phyloP scores from a whole-genome alignment of 805 yeast species.

The Yarrowia yakushimensis region DNA sequence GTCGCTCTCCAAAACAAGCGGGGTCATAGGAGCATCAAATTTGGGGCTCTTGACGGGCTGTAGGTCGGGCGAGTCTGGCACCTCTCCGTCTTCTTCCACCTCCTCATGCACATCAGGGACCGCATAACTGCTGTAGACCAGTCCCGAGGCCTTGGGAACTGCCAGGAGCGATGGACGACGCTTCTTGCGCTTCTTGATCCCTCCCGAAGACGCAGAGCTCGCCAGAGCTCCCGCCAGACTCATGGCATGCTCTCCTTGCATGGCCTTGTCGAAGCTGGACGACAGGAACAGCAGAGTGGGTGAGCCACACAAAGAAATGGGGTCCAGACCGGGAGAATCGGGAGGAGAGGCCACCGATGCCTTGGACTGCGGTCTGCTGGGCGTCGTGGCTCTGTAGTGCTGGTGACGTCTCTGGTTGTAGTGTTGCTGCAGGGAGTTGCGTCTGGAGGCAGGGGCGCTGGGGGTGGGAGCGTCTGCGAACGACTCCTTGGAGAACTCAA shows the following conservation, averaged over 20 bases:
- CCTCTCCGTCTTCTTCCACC: constrained; percentile 5
- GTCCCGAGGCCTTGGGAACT: not conserved
- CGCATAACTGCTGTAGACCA: not conserved
- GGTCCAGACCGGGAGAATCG: constrained; percentile 24
- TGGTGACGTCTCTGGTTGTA: constrained; percentile 22
- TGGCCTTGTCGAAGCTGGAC: constrained; percentile 5
- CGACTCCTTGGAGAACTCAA: constrained; percentile 19
- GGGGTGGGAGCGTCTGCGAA: not conserved
- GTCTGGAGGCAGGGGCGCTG: not conserved
- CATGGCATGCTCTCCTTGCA: constrained; percentile 18
- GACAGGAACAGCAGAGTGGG: constrained; percentile 25
- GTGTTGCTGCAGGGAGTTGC: constrained; percentile 16
- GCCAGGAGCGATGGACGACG: not conserved
- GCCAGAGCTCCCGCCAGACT: constrained; percentile 1
- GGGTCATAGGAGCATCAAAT: constrained; percentile 22
- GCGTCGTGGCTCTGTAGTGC: constrained; percentile 13
- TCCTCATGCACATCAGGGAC: constrained; percentile 20
- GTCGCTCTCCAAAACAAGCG: constrained; percentile 9
- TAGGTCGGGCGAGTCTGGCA: constrained; percentile 16
- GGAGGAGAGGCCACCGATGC: constrained; percentile 15
- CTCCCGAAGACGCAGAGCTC: not conserved
- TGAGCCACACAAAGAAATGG: constrained; percentile 20
- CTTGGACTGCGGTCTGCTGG: constrained; percentile 13
- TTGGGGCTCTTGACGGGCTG: constrained; percentile 21
- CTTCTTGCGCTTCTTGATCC: constrained; percentile 22